Evolutionary conservation across 1,284 basidiomycete species (phyloP), one percentile per base, ranked within the genome.

Genomic region (Papiliotrema terrestris): DNA sequence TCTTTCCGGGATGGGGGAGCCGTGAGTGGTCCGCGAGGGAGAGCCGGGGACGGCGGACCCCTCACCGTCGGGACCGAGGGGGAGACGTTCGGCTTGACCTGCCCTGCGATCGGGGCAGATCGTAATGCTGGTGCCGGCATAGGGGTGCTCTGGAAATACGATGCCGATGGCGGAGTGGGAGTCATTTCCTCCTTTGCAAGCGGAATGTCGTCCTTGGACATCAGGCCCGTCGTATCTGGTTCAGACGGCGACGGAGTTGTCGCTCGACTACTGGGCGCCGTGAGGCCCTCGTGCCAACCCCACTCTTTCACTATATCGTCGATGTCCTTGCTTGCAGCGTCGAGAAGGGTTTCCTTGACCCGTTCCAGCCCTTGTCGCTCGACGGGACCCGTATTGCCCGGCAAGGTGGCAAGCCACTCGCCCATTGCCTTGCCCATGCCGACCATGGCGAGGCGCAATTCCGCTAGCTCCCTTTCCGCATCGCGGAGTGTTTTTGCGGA

Each of bases 361-460:
- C 63, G 57, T 17, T 63, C 61, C 26, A 75, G 41, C 1, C 73
- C 73, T 5, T 45, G 36, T 61, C 60, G 65, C 15, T 54, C 56
- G 1, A 42, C 17, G 13, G 36, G 8, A 3, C 36, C 48, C 6
- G 57, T 38, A 1, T 32, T 26, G 3, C 51, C 43, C 8, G 49
- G 55, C 11, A 72, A 36, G 3, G 60, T 52, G 13, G 61, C 60
- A 43, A 77, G 50, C 72, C 71, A 72, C 36, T 70, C 69, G 5
- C 58, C 39, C 71, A 75, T 72, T 2, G 71, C 72, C 56, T 72
- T 73, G 45, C 73, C 73, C 73, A 75, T 75, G 0, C 71, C 69
- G 8, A 75, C 44, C 71, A 75, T 73, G 0, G 72, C 71, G 19
- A 75, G 53, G 22, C 68, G 62, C 36, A 75, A 45, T 48, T 75